Evolutionary conservation across 805 yeast genomes (phyloP).

Genomic region (Candida easanensis): DNA sequence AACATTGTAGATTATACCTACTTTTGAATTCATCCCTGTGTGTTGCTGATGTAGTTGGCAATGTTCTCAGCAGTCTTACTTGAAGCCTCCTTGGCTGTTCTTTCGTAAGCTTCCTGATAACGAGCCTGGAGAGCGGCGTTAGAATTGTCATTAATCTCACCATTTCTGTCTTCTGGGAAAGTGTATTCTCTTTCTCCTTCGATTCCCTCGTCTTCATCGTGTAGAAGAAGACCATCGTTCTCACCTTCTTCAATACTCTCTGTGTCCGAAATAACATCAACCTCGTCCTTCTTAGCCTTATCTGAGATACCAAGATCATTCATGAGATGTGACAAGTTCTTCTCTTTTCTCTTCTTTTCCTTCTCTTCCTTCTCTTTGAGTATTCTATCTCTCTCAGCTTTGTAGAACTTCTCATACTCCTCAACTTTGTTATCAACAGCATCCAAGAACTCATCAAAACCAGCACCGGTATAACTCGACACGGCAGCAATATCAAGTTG

Average conservation of each 20-base stretch:
- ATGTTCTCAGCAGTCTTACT: conserved; percentile 70
- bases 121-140: conserved; percentile 54
- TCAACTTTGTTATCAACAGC: conserved; percentile 84
- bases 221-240: conserved; percentile 38
- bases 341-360: conserved; percentile 69
- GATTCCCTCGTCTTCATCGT: conserved; percentile 46
- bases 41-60: conserved; percentile 55
- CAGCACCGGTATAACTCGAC: conserved; percentile 89
- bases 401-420: conserved; percentile 81
- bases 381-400: conserved; percentile 81
- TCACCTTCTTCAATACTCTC: conserved; percentile 45
- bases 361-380: conserved; percentile 72
- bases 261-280: conserved; percentile 52
- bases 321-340: conserved; percentile 71
- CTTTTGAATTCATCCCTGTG: conserved; percentile 5
- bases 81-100: conserved; percentile 57
- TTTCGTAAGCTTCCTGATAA: conserved; percentile 71
- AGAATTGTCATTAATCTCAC: conserved; percentile 48
- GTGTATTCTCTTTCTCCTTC: conserved; percentile 59
- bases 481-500: conserved; percentile 91
- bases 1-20: not conserved
- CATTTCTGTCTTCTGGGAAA: conserved; percentile 62
- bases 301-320: conserved; percentile 76
- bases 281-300: conserved; percentile 38
- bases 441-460: conserved; percentile 86